Evolutionary conservation across 2,329 filamentous ascomycete species (phyloP), one percentile per base, ranked within the genome.

Genomic region (Pestalotiopsis sp.): DNA sequence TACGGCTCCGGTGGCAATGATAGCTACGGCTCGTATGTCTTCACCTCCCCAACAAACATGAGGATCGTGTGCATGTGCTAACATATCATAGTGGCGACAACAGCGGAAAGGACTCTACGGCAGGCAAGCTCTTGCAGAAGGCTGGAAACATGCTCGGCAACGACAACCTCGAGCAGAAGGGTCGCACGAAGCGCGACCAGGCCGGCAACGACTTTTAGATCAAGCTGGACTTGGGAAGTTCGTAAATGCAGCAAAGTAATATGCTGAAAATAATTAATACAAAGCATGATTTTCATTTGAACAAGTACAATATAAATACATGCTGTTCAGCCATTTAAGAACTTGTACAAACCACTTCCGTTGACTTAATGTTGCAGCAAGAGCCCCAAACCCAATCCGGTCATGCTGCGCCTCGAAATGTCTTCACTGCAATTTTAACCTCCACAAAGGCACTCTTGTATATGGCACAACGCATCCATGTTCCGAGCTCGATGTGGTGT

Each of bases 121-220:
- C 87, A 24, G 87, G 87, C 60, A 89, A 87, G 78, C 67, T 89
- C 26, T 79, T 89, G 76, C 86, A 90, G 78, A 89, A 88, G 81
- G 84, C 83, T 5, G 86, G 87, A 9, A 75, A 78, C 13, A 72
- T 85, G 63, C 71, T 90, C 69, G 77, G 83, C 66, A 87, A 81
- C 71, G 79, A 83, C 17, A 79, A 77, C 57, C 67, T 89, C 13
- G 79, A 79, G 66, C 76, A 83, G 71, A 86, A 84, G 77, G 87
- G 87, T 3, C 76, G 77, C 7, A 79, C 77, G 72, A 88, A 85
- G 83, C 81, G 86, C 64, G 82, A 83, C 68, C 78, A 74, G 17
- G 76, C 77, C 55, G 67, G 38, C 35, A 71, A 74, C 58, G 68
- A 72, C 40, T 73, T 71, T 55, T 68, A 67, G n/a, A 26, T 52